phyloP scores from a whole-genome alignment of 2,329 filamentous ascomycete species.

The Colletotrichum tofieldiae region DNA sequence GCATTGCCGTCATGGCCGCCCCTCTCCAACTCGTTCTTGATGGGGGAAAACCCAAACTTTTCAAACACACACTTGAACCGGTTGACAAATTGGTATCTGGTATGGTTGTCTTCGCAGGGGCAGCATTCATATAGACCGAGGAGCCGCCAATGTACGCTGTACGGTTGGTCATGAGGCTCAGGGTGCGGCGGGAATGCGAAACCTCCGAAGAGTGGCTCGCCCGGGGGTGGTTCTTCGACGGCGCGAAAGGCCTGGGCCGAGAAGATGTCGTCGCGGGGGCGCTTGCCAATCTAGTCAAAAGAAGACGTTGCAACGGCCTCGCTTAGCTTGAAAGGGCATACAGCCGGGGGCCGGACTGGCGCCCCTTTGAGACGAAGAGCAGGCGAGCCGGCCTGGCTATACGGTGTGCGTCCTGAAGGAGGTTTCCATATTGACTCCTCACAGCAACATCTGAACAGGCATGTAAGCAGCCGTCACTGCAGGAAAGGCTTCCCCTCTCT shows the following conservation, averaged over 20 bases:
- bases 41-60: too few relatives aligned
- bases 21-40: neutral
- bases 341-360: too few relatives aligned
- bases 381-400: too few relatives aligned
- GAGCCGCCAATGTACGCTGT: neutral
- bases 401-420: too few relatives aligned
- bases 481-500: neutral
- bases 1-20: neutral
- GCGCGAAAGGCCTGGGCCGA: fast-evolving
- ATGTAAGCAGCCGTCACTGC: neutral
- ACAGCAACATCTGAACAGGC: too few relatives aligned
- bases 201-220: too few relatives aligned
- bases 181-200: neutral
- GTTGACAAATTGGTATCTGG: neutral
- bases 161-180: neutral
- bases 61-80: neutral
- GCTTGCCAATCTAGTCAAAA: neutral
- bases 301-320: neutral
- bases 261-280: neutral
- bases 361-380: too few relatives aligned
- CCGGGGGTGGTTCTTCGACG: too few relatives aligned
- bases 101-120: neutral
- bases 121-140: neutral
- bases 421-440: too few relatives aligned
- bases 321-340: neutral